These are phyloP conservation scores for Fraxinus albicans DNA, from an alignment of 305 asterid species.

Conservation along the genomic window DNA sequence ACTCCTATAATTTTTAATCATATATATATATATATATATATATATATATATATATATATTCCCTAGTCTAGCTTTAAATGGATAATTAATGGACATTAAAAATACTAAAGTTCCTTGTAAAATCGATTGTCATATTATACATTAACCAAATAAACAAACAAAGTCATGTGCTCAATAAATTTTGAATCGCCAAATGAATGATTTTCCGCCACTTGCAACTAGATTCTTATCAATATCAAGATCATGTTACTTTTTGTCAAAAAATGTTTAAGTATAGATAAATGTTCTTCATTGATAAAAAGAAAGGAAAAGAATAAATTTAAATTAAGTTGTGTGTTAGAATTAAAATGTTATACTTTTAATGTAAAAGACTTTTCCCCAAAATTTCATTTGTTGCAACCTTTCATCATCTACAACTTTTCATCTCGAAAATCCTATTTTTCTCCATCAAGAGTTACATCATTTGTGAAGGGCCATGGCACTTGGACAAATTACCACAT, in stretches of 20 bases:
- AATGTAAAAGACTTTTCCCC: neutral
- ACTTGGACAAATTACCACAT: neutral
- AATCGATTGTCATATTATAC: neutral
- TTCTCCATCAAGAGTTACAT: neutral
- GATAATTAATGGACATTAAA: neutral
- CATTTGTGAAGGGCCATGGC: neutral
- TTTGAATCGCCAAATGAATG: neutral
- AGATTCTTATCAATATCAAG: neutral
- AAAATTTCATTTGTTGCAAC: neutral
- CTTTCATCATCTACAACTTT: neutral
- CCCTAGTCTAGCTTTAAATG: neutral
- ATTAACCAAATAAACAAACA: neutral
- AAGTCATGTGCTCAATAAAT: neutral
- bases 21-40: neutral
- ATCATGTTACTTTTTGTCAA: neutral
- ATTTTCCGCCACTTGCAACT: neutral
- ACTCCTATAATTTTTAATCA: neutral
- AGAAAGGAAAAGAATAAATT: no score
- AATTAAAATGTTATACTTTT: neutral
- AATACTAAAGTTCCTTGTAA: neutral
- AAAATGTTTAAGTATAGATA: neutral
- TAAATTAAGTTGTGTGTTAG: neutral
- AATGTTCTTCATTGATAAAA: neutral
- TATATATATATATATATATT: neutral
- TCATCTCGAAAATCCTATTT: neutral